Evolutionary conservation across 1,284 basidiomycete genomes (phyloP).

Genomic region (Stereum hirsutum): DNA sequence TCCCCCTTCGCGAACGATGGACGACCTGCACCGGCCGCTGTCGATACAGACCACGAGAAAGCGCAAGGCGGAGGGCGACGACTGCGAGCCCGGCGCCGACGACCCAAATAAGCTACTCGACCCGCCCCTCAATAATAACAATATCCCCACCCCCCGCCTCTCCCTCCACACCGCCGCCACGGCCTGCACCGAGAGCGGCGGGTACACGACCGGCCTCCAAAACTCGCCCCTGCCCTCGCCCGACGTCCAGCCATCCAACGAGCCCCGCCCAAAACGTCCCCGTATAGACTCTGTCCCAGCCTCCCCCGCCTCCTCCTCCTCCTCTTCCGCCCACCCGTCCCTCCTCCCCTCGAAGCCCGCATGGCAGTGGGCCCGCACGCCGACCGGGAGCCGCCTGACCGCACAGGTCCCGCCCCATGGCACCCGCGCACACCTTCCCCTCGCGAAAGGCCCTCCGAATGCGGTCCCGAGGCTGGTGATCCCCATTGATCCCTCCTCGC

Average conservation of each 20-base stretch:
- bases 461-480: constrained; percentile 20
- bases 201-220: constrained; percentile 5
- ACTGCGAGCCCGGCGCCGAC: constrained; percentile 21
- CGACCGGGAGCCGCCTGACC: too few relatives aligned
- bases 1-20: constrained; percentile 35
- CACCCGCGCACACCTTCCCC: too few relatives aligned
- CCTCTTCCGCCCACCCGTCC: constrained; percentile 17
- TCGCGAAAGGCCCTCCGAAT: too few relatives aligned
- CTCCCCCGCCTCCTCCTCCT: constrained; percentile 19
- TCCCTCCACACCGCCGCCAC: constrained; percentile 11
- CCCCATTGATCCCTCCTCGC: constrained; percentile 44
- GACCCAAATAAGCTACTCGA: constrained; percentile 28
- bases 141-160: constrained; percentile 16
- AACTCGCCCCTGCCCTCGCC: background rate
- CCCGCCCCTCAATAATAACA: too few relatives aligned
- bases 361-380: constrained; percentile 8
- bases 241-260: constrained; percentile 17
- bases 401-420: too few relatives aligned
- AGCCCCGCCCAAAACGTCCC: constrained; percentile 25
- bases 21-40: constrained; percentile 43
- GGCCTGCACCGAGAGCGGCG: constrained; percentile 5
- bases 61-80: constrained; percentile 45
- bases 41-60: too few relatives aligned
- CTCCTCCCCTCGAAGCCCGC: constrained; percentile 12
- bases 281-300: constrained; percentile 23